A percentile compares a stretch with the other conserved stretches of the same genome.
These are phyloP conservation scores for Yamadazyma trypodendri DNA, from an alignment of 1,139 yeast species.

Conservation along the genomic window DNA sequence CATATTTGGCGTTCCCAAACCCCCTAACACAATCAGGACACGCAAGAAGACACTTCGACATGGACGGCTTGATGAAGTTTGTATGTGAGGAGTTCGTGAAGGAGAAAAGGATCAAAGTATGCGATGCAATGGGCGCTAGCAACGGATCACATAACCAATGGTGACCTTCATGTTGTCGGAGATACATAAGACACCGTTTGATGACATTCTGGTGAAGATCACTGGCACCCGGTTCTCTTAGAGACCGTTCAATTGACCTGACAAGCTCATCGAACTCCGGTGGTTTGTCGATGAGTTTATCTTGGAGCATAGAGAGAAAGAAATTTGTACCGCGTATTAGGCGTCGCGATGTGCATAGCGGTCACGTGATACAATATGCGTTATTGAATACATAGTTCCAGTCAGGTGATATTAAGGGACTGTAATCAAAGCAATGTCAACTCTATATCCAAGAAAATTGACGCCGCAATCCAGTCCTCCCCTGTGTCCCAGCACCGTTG, in stretches of 20 bases:
- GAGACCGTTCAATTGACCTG: conserved; percentile 21
- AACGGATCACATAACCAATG: conserved; percentile 61
- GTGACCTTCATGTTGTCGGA: conserved; percentile 19
- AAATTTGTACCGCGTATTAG: too few species aligned
- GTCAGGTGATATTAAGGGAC: too few species aligned
- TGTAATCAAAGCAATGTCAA: conserved; percentile 49
- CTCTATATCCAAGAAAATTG: conserved; percentile 45
- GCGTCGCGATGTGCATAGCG: too few species aligned
- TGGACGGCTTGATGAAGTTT: conserved; percentile 39
- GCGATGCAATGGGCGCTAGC: conserved; percentile 48
- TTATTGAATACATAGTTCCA: too few species aligned
- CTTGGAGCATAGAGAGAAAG: conserved; percentile 1
- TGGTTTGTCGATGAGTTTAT: conserved; percentile 15
- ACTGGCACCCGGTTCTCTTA: conserved; percentile 24
- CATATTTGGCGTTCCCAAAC: conserved; percentile 54
- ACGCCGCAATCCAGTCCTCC: conserved; percentile 56
- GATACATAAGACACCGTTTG: conserved; percentile 24
- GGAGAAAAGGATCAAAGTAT: conserved; percentile 58
- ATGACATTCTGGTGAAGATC: conserved; percentile 28
- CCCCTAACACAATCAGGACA: conserved; percentile 54
- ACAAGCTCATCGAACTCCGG: conserved; percentile 26
- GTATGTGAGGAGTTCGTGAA: conserved; percentile 49
- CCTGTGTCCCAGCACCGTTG: conserved; percentile 56
- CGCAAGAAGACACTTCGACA: conserved; percentile 35
- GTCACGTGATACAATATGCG: background rate